Conservation (phyloP, 2,329 filamentous ascomycete genomes). For the Diaporthe capsici region DNA sequence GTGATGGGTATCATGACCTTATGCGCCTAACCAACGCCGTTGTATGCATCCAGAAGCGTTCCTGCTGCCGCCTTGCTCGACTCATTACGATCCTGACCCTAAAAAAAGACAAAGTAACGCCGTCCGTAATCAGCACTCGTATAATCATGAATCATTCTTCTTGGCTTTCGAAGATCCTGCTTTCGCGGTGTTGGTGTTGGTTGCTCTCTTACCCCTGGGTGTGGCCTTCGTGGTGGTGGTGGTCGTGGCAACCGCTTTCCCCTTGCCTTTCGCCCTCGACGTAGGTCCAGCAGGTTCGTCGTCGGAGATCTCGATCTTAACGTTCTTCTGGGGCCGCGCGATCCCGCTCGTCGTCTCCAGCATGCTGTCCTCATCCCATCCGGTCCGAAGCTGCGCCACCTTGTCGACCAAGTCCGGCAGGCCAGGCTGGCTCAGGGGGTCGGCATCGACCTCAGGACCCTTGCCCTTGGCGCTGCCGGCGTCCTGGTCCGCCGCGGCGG, state of each 20-base stretch:
- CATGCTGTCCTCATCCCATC: conserved; percentile 50
- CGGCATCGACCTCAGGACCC: conserved; percentile 43
- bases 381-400: conserved; percentile 44
- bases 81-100: conserved; percentile 27
- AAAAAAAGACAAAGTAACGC: conserved; percentile 34
- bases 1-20: conserved; percentile 38
- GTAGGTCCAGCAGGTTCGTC: conserved; percentile 36
- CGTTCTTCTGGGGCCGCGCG: conserved; percentile 42
- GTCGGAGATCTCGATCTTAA: conserved; percentile 47
- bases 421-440: conserved; percentile 17
- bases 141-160: conserved; percentile 35
- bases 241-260: conserved; percentile 42
- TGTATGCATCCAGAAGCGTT: conserved; percentile 25
- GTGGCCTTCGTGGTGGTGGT: conserved; percentile 29
- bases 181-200: conserved; percentile 30
- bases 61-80: neutral
- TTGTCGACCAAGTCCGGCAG: conserved; percentile 41
- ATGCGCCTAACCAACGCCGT: conserved; percentile 34
- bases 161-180: conserved; percentile 35
- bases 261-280: conserved; percentile 48
- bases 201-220: conserved; percentile 40
- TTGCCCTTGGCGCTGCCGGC: conserved; percentile 39
- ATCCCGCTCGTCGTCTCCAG: conserved; percentile 50
- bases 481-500: conserved; percentile 36
- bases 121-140: conserved; percentile 39